Percentiles rank a stretch among this genome's conserved stretches.
Conservation (phyloP, 108 stramenopile genomes). For the Fragilaria radians region DNA sequence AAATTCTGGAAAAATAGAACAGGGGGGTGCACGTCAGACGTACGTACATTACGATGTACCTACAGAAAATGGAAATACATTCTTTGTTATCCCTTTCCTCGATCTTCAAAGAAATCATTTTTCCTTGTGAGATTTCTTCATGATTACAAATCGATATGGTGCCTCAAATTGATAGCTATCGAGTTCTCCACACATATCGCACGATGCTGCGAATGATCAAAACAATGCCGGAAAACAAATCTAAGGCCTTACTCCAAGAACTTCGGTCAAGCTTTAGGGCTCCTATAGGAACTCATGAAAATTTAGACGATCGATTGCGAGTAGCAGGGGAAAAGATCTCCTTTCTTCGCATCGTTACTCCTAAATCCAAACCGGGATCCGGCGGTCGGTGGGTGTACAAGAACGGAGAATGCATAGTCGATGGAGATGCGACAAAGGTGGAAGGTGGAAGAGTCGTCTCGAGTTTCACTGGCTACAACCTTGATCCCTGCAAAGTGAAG, state of each 20-base stretch:
- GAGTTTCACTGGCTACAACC: conserved; percentile 72
- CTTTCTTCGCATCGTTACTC: conserved; percentile 68
- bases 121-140: too few relatives aligned
- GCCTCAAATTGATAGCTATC: too few relatives aligned
- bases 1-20: too few relatives aligned
- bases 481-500: conserved; percentile 70
- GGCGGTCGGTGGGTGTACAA: conserved; percentile 42
- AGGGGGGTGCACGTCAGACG: too few relatives aligned
- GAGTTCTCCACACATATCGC: conserved; percentile 39
- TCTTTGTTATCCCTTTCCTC: too few relatives aligned
- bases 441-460: conserved; percentile 47
- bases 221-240: conserved; percentile 38
- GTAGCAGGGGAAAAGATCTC: conserved; percentile 60
- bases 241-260: conserved; percentile 28
- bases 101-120: too few relatives aligned
- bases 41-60: too few relatives aligned
- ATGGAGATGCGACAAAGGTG: conserved; percentile 20
- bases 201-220: conserved; percentile 42
- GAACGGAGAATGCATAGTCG: conserved; percentile 34
- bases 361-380: conserved; percentile 21
- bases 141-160: too few relatives aligned
- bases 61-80: too few relatives aligned
- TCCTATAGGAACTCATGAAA: conserved; percentile 24
- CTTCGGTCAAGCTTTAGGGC: conserved; percentile 48
- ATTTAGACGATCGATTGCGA: conserved; percentile 37